Evolutionary conservation across 1,284 basidiomycete genomes (phyloP).

Genomic region (Malassezia cuniculi): DNA sequence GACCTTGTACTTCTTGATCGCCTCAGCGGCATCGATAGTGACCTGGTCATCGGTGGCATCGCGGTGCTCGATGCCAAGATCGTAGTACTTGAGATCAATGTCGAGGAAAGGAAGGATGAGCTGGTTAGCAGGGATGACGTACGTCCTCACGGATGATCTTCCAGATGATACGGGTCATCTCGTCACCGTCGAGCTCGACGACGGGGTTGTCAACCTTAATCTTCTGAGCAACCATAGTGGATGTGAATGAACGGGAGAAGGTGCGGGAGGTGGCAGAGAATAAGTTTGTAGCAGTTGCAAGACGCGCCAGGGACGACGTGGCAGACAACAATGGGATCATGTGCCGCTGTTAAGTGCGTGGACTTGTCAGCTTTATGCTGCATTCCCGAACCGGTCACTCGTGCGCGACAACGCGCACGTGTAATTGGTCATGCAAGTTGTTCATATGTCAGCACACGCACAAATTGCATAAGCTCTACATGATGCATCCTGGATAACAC

Average conservation of each 20-base stretch:
- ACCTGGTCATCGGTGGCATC: constrained; percentile 87
- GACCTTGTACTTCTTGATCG: constrained; percentile 48
- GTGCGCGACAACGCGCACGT: too few species aligned
- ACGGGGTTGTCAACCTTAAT: constrained; percentile 82
- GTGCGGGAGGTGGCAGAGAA: too few species aligned
- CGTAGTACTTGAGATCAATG: constrained; percentile 95
- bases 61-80: constrained; percentile 81
- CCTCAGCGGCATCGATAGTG: constrained; percentile 82
- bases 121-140: constrained; percentile 48
- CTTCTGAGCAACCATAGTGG: constrained; percentile 19
- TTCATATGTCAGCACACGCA: too few species aligned
- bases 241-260: background rate
- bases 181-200: constrained; percentile 60
- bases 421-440: too few species aligned
- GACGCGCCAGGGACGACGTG: too few species aligned
- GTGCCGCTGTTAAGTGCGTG: too few species aligned
- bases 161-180: constrained; percentile 55
- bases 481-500: too few species aligned
- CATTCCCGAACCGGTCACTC: too few species aligned
- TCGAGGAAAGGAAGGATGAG: constrained; percentile 88
- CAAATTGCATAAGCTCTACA: too few species aligned
- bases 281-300: too few species aligned
- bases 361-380: too few species aligned
- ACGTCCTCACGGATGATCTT: constrained; percentile 95
- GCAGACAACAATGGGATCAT: too few species aligned